Evolutionary conservation across 108 stramenopile genomes (phyloP), one percentile per base, ranked within the genome.

Genomic region (Hondaea fermentalgiana): DNA sequence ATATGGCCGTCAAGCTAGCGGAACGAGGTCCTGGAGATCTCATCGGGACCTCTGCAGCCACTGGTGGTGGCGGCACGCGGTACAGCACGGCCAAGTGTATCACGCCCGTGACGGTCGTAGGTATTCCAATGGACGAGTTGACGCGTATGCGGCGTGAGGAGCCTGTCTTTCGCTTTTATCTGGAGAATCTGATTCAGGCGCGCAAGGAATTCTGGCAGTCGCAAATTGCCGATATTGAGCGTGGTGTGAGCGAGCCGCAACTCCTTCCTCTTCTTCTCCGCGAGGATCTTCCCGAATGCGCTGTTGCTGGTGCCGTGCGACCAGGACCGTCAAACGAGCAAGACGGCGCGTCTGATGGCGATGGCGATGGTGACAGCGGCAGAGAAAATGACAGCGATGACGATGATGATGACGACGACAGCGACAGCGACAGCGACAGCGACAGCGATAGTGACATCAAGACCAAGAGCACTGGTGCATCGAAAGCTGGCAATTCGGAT

Each of bases 191-290:
- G 19, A 83, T 83, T 23, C 76, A 83, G 28, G 76, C 76, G 49
- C 76, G 76, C 45, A 83, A 83, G 23, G 76, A 83, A 53, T 83
- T 83, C 28, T 83, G 76, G 76, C 76, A 83, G 51, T 83, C 76
- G 4, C 76, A 83, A 23, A 83, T 83, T 53, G 76, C 76, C 25
- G 76, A 83, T 23, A 47, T 83, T 23, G 76, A 83, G 51, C 76
- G 76, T 35, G 76, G 76, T 23, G 76, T 83, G n/a, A 83, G 76
- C 51, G 76, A 83, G 76, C 76, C 76, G 51, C 76, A 83, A 23
- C 51, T 83, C 14, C 51, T 83, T 12, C 76, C 76, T 6, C 76
- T 83, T 16, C 76, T 83, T 12, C 28, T 83, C 43, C n/a, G 51
- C n/a, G 76, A 83, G 17, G 76, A 83, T 3, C 42, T 69, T 12